Base-by-base conservation (phyloP, 2,329 filamentous ascomycete species). In the Hymenoscyphus scutula region DNA sequence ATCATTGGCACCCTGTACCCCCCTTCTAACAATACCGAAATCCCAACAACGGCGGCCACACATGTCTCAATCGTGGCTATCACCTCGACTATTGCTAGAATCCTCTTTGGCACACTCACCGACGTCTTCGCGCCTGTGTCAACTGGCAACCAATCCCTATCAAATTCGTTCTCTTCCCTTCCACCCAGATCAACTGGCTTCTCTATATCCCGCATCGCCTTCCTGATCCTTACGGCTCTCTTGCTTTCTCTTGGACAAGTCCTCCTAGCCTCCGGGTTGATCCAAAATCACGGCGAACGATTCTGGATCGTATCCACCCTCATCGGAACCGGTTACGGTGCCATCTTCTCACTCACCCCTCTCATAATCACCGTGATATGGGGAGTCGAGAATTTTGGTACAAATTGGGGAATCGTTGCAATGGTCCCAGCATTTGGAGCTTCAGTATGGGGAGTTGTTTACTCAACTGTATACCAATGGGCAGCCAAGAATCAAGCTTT, bases 371-470 rank as follows among this genome's bases (percentile, higher is more conserved):
- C 89, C n/a, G 92, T 97, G 10, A 94, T 99, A 54, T 99, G 95
- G 95, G 95, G 95, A 29, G 92, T 97, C 0, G 93, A 98, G 79
- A 99, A 98, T 75, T 98, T 99, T 74, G 95, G 92, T 62, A 99
- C 95, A 0, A 98, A 99, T 71, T 99, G 94, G 87, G 95, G 95
- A 10, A 93, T 98, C 65, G 87, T 98, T 7, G 92, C 93, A 51
- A 95, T 96, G 81, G 88, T 94, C 62, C 95, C 95, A 2, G 95
- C 95, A 0, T 77, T 90, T 0, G 95, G 94, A 0, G 92, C 94
- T 0, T 92, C 92, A 0, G 82, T 97, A 34, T 99, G 94, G 92
- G 92, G 93, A 0, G 76, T 95, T 0, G 79, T 97, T n/a, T 99
- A 98, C 75, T 91, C 90, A 5, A 84, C 81, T 0, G 87, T 91